Evolutionary conservation across 129 eudicot species (phyloP).

Genomic region (Oenanthe sinensis): DNA sequence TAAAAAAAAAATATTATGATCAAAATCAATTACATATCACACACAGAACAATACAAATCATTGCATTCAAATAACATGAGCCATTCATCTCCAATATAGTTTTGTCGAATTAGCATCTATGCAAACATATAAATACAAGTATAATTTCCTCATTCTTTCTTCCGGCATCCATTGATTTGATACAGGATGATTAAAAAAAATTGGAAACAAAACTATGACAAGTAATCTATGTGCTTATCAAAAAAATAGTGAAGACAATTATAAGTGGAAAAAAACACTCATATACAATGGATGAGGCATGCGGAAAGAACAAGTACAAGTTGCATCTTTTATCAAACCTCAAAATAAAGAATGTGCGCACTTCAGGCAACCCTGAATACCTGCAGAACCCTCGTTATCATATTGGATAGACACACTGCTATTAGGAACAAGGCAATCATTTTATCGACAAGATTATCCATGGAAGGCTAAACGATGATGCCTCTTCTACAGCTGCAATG

Average conservation of each 20-base stretch:
- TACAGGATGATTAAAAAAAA: not conserved
- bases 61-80: not conserved
- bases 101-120: not conserved
- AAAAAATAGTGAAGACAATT: not conserved
- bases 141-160: not conserved
- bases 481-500: not conserved
- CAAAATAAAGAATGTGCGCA: not conserved
- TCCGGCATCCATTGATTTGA: not conserved
- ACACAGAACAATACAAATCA: no score
- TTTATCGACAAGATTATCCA: not conserved
- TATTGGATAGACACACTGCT: not conserved
- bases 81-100: not conserved
- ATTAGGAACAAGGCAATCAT: not conserved
- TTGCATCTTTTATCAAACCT: not conserved
- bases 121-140: not conserved
- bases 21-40: not conserved
- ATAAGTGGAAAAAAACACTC: not conserved
- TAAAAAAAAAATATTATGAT: no score
- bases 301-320: conserved; percentile 1
- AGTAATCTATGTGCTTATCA: not conserved
- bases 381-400: not conserved
- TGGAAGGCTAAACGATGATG: not conserved
- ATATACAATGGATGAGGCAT: conserved; percentile 14
- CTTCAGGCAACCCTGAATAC: not conserved
- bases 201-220: not conserved